A percentile compares a stretch with the other conserved stretches of the same genome.
phyloP scores from a whole-genome alignment of 345 rosid genomes.

The Populus simonii region DNA sequence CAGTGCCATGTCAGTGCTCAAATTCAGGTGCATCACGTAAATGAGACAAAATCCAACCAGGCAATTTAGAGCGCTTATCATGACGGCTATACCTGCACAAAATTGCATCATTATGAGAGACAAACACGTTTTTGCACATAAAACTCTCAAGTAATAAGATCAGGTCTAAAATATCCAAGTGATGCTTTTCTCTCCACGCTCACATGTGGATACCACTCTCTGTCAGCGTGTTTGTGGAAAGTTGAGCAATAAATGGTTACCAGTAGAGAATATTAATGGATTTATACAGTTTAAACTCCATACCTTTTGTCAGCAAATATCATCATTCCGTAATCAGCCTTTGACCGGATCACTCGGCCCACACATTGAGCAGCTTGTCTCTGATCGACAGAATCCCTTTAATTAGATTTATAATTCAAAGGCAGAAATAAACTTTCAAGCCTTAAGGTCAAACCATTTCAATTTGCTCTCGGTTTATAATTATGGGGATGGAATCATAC shows the following conservation, averaged over 20 bases:
- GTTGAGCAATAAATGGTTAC: background rate
- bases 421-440: background rate
- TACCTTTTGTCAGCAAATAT: conserved; percentile 97
- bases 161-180: background rate
- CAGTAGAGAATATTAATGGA: background rate
- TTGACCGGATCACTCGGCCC: conserved; percentile 92
- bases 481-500: conserved; percentile 38
- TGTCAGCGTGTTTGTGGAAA: background rate
- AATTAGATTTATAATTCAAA: conserved; percentile 8
- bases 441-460: background rate
- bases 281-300: background rate
- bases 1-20: conserved; percentile 98
- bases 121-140: background rate
- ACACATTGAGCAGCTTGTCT: conserved; percentile 99
- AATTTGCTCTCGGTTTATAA: background rate
- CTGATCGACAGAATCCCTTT: conserved; percentile 39
- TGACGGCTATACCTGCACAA: conserved; percentile 86
- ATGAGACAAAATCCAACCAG: conserved; percentile 95
- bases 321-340: conserved; percentile 99
- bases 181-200: background rate
- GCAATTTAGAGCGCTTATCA: conserved; percentile 92
- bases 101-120: background rate
- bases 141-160: background rate
- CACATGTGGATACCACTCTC: background rate
- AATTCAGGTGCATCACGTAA: conserved; percentile 83